These are phyloP conservation scores for Ciborinia camelliae DNA, from an alignment of 2,329 filamentous ascomycete species.

Conservation along the genomic window DNA sequence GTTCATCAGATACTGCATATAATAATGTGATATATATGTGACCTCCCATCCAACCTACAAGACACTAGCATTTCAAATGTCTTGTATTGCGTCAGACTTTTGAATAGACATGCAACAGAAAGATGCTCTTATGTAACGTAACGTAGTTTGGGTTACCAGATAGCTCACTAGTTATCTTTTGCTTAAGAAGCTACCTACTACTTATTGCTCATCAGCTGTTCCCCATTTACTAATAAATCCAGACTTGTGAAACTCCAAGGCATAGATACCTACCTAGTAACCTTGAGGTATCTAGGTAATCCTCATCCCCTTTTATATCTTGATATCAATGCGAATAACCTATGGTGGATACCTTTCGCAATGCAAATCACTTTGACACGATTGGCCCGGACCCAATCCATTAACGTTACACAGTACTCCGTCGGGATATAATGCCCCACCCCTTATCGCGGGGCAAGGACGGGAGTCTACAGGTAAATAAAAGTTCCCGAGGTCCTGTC, in stretches of 20 bases:
- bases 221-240: background rate
- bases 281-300: too few species aligned
- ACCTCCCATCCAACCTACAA: background rate
- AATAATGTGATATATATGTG: background rate
- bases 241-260: background rate
- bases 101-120: background rate
- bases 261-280: too few species aligned
- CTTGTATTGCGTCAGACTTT: slow-evolving; percentile 1
- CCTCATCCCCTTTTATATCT: too few species aligned
- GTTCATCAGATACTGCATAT: background rate
- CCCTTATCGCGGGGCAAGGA: slow-evolving; percentile 9
- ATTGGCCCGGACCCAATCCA: background rate
- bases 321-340: too few species aligned
- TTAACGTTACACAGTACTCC: slow-evolving; percentile 17
- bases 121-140: background rate
- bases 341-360: background rate
- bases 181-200: too few species aligned
- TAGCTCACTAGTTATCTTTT: too few species aligned
- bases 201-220: background rate
- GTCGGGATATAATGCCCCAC: background rate
- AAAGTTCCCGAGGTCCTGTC: too few species aligned
- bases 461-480: too few species aligned
- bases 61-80: background rate
- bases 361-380: background rate
- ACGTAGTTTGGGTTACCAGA: too few species aligned